Base-by-base conservation (phyloP, 192 early-diverging fungal genomes). In the Lobosporangium transversale region DNA sequence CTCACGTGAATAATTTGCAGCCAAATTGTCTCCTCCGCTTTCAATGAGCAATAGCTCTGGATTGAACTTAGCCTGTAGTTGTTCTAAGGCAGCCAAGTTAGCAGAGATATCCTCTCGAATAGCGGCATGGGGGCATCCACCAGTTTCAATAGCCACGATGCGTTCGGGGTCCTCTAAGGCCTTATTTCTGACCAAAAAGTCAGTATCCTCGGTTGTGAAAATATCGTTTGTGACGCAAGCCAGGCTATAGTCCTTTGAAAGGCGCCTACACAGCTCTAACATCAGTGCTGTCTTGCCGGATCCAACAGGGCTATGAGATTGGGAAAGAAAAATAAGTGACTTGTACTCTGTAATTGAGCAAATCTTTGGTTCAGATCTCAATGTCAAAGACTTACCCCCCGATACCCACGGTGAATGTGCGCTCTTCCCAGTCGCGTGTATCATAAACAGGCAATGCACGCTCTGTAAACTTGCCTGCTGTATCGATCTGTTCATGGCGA, bases 211-310 rank as follows among this genome's bases (percentile, higher is more conserved):
- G 42, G 88, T 87, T 7, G 97, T 98, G 70, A 98, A 98, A 60
- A 98, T 98, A 70, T 98, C 97, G 76, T 98, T 98, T 53, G 97
- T 98, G 10, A 98, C 95, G 43, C 92, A 93, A 24, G 91, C 95
- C 54, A 98, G 85, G 61, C 90, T 91, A 85, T 90, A 93, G 54
- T 82, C 80, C 37, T 93, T 91, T 62, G 93, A 90, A 32, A 98
- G 85, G 20, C 82, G 79, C 27, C 85, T 90, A 81, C 97, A 98
- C 21, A 98, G 87, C 45, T 91, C 93, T 40, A 96, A 85, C 94
- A 98, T 90, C 63, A 96, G 81, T 3, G 94, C 94, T 4, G 94
- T 97, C 81, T 98, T 98, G 70, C 96, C 96, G 20, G 92, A 93
- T 43, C 96, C 96, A 14, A 98, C 96, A 33, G 96, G 96, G 18